phyloP scores from a whole-genome alignment of 148 eudicot species.

The Rhododendron kiyosumense region DNA sequence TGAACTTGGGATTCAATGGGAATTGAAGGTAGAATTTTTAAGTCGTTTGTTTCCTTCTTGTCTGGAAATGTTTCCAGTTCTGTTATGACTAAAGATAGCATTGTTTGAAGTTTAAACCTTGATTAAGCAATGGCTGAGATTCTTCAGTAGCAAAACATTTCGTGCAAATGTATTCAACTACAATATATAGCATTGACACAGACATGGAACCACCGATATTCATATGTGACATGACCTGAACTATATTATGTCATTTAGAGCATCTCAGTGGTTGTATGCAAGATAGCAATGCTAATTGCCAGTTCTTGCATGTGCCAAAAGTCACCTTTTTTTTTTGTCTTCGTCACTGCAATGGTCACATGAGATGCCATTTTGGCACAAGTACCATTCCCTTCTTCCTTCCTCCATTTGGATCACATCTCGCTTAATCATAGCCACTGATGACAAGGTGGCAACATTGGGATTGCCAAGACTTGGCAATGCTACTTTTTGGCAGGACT shows the following conservation, averaged over 20 bases:
- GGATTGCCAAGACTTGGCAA: neutral
- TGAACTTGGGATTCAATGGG: neutral
- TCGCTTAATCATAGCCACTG: neutral
- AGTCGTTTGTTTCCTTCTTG: neutral
- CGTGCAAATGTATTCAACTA: neutral
- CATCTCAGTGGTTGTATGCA: neutral
- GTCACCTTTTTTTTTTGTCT: neutral
- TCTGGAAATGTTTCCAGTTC: slow-evolving; percentile 3
- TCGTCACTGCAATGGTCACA: neutral
- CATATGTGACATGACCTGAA: too few species aligned
- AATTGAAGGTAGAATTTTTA: neutral
- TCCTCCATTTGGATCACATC: neutral
- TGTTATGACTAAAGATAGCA: neutral
- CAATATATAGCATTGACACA: neutral
- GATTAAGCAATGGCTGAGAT: neutral
- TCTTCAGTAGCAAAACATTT: neutral
- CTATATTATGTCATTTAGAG: neutral
- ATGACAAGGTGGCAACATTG: neutral
- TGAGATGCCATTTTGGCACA: neutral
- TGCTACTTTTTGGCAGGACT: neutral
- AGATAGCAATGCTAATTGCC: neutral
- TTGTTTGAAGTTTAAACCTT: neutral
- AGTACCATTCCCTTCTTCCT: neutral
- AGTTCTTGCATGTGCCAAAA: neutral
- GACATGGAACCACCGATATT: neutral